A percentile compares a stretch with the other conserved stretches of the same genome.
Evolutionary conservation across 441 rosid genomes (phyloP).

Genomic region (Populus hybrid): DNA sequence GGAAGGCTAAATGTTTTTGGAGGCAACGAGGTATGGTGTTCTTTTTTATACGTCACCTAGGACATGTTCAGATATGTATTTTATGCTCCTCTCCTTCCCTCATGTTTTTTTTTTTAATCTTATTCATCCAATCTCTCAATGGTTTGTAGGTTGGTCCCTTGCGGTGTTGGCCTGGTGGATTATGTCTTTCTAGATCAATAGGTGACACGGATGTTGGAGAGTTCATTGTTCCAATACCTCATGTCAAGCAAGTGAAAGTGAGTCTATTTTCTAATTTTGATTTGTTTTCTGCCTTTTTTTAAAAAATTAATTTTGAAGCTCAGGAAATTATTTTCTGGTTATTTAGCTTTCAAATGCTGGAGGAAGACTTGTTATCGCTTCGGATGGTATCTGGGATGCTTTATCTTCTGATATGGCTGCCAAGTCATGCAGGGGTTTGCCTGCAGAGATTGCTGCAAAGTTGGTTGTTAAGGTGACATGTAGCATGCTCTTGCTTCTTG

Average conservation of each 20-base stretch:
- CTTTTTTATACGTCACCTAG: conserved; percentile 1
- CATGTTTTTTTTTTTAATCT: conserved; percentile 3
- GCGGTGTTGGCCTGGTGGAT: conserved; percentile 99
- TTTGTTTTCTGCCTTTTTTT: conserved; percentile 5
- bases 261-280: conserved; percentile 8
- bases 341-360: conserved; percentile 82
- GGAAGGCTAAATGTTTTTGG: conserved; percentile 93
- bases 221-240: conserved; percentile 90
- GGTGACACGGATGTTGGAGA: conserved; percentile 98
- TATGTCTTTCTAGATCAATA: conserved; percentile 96
- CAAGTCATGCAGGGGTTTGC: conserved; percentile 83
- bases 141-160: conserved; percentile 81
- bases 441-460: conserved; percentile 95
- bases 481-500: no score
- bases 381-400: conserved; percentile 99
- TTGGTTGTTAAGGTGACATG: conserved; percentile 97
- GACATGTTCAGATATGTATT: not conserved
- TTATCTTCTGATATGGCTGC: conserved; percentile 91
- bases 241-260: conserved; percentile 98
- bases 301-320: conserved; percentile 7
- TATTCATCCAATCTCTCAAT: conserved; percentile 13
- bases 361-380: conserved; percentile 92
- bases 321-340: conserved; percentile 12
- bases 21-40: conserved; percentile 70
- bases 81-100: not conserved